These are phyloP conservation scores for Ophiostoma australiae DNA, from an alignment of 2,329 filamentous ascomycete genomes.

Conservation along the genomic window DNA sequence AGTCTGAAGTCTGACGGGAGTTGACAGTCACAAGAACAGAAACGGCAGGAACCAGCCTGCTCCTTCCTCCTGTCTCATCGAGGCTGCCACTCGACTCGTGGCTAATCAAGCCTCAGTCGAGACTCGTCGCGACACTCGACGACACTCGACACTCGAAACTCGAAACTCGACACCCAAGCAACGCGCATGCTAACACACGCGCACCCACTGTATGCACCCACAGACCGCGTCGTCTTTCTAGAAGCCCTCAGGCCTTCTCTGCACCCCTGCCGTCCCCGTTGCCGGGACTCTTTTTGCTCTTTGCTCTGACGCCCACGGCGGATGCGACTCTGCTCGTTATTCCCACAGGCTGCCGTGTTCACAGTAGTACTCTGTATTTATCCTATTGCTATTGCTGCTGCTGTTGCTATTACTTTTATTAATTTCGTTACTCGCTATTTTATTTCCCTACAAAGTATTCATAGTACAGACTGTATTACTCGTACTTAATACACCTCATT, in stretches of 20 bases:
- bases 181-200: too few species aligned
- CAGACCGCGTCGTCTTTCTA: constrained; percentile 12
- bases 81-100: neutral
- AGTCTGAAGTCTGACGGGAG: neutral
- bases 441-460: neutral
- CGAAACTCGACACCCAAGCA: too few species aligned
- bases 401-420: neutral
- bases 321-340: neutral
- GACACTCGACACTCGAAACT: neutral
- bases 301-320: neutral
- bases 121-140: neutral
- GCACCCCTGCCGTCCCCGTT: constrained; percentile 14
- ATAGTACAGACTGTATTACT: too few species aligned
- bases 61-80: neutral
- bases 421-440: neutral
- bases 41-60: neutral
- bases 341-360: too few species aligned
- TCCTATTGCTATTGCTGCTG: too few species aligned
- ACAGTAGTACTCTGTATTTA: too few species aligned
- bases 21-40: neutral
- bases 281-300: neutral
- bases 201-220: neutral
- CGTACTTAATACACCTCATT: constrained; percentile 4
- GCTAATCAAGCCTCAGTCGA: neutral
- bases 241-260: constrained; percentile 13